A percentile compares a stretch with the other conserved stretches of the same genome.
Conservation (phyloP, 2,329 filamentous ascomycete species). For the Spiromastix sp. region DNA sequence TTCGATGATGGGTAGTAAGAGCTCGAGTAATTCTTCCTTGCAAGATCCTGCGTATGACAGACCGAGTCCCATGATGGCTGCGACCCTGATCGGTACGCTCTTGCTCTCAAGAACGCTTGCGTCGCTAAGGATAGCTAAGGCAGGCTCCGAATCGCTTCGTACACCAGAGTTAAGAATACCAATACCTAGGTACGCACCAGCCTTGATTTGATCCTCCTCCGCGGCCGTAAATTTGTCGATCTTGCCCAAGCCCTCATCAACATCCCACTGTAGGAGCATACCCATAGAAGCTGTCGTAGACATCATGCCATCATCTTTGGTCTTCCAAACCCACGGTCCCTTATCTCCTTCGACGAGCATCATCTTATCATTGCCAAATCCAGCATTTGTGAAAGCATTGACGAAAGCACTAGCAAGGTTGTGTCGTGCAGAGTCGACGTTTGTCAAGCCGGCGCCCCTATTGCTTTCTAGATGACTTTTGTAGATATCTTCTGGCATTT, state of each 20-base stretch:
- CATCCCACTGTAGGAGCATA: conserved; percentile 85
- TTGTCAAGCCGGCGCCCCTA: conserved; percentile 83
- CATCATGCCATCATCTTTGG: conserved; percentile 95
- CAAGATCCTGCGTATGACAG: conserved; percentile 91
- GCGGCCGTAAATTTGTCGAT: conserved; percentile 91
- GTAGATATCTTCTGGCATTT: conserved; percentile 97
- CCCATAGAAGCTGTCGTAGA: conserved; percentile 91
- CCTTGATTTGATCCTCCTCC: conserved; percentile 72
- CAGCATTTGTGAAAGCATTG: conserved; percentile 93
- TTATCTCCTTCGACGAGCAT: conserved; percentile 88
- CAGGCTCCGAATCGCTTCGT: conserved; percentile 78
- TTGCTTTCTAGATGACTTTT: conserved; percentile 97
- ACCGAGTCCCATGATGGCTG: conserved; percentile 91
- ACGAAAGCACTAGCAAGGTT: conserved; percentile 94
- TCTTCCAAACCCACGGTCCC: conserved; percentile 97
- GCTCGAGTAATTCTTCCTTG: conserved; percentile 76
- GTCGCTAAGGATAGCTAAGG: conserved; percentile 75
- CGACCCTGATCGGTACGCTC: conserved; percentile 65
- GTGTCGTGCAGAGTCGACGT: conserved; percentile 88
- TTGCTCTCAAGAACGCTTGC: conserved; percentile 67
- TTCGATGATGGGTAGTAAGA: conserved; percentile 75
- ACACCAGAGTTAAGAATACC: conserved; percentile 95
- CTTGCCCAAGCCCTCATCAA: conserved; percentile 82
- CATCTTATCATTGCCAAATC: conserved; percentile 93
- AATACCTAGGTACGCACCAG: conserved; percentile 83